Conservation (phyloP, 208 protist genomes). For the Porcisia deanei region DNA sequence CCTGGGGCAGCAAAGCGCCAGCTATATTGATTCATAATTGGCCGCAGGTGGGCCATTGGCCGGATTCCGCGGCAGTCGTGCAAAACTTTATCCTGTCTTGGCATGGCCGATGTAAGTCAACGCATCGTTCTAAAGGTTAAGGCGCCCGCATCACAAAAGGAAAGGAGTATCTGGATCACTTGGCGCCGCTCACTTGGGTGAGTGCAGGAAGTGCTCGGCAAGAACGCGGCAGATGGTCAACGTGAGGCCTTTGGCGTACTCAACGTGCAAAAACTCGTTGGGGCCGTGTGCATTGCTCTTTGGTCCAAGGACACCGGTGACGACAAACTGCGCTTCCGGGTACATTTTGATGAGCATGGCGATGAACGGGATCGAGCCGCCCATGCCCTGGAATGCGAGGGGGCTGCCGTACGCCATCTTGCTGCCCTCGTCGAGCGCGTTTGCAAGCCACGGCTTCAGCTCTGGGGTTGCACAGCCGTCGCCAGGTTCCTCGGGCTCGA, state of each 20-base stretch:
- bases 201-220: slow-evolving; percentile 66
- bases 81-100: not conserved
- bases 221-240: slow-evolving; percentile 83
- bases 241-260: slow-evolving; percentile 90
- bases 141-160: not conserved
- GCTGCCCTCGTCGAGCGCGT: slow-evolving; percentile 82
- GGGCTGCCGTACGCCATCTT: slow-evolving; percentile 77
- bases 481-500: slow-evolving; percentile 53
- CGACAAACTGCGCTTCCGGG: slow-evolving; percentile 93
- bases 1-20: not conserved
- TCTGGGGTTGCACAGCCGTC: slow-evolving; percentile 88
- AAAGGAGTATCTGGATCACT: not conserved
- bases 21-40: not conserved
- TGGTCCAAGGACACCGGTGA: slow-evolving; percentile 94
- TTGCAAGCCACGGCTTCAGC: slow-evolving; percentile 78
- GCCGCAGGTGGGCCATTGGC: not conserved
- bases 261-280: slow-evolving; percentile 95
- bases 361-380: slow-evolving; percentile 95
- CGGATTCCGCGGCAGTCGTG: not conserved
- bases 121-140: not conserved
- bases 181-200: slow-evolving; percentile 28
- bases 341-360: slow-evolving; percentile 89
- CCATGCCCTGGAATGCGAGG: slow-evolving; percentile 80
- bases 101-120: not conserved
- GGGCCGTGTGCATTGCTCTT: slow-evolving; percentile 94